Percentiles rank a stretch among this genome's conserved stretches.
Conservation (phyloP, 805 yeast species). For the Yamadazyma sp. region DNA sequence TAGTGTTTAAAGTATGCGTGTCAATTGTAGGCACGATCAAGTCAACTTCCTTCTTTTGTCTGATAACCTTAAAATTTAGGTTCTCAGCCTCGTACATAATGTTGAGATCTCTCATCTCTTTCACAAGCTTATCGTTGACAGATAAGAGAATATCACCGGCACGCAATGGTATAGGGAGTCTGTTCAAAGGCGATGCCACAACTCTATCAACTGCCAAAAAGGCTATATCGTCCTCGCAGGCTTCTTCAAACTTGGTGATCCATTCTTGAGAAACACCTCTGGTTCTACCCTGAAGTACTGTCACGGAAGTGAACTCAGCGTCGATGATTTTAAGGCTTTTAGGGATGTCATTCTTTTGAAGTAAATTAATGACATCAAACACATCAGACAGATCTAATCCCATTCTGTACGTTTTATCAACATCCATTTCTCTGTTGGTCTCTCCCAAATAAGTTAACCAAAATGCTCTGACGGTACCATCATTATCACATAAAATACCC, state of each 20-base stretch:
- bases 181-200: constrained; percentile 44
- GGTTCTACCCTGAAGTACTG: constrained; percentile 73
- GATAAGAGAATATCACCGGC: constrained; percentile 79
- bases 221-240: constrained; percentile 65
- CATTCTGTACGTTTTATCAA: constrained; percentile 65
- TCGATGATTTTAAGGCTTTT: constrained; percentile 63
- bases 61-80: constrained; percentile 62
- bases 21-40: constrained; percentile 64
- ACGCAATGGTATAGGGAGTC: constrained; percentile 33
- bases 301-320: constrained; percentile 69
- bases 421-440: constrained; percentile 46
- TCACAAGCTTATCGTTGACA: constrained; percentile 63
- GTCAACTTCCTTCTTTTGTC: constrained; percentile 65
- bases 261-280: constrained; percentile 87
- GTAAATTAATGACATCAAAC: constrained; percentile 50
- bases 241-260: constrained; percentile 67
- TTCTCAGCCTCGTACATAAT: constrained; percentile 43
- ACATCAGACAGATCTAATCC: constrained; percentile 77
- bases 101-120: constrained; percentile 65
- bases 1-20: constrained; percentile 57
- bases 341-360: constrained; percentile 54
- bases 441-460: constrained; percentile 88
- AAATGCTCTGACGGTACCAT: constrained; percentile 78
- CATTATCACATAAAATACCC: constrained; percentile 73
- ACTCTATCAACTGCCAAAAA: constrained; percentile 70